A percentile compares a stretch with the other conserved stretches of the same genome.
These are phyloP conservation scores for Aleurites moluccanus DNA, from an alignment of 441 rosid species.

Conservation along the genomic window DNA sequence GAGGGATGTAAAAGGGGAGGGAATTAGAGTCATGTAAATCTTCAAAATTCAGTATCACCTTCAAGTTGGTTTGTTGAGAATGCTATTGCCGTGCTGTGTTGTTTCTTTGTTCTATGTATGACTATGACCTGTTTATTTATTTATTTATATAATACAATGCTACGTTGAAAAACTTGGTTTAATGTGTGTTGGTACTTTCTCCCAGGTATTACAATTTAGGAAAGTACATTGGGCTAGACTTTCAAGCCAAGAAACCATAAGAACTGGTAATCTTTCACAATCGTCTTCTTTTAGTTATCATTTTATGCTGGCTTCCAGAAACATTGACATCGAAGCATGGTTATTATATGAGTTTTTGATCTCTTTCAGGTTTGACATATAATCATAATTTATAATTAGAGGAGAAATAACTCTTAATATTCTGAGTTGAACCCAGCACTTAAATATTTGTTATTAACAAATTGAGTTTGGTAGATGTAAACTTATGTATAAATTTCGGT, in stretches of 20 bases:
- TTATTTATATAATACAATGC: no score
- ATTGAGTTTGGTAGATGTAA: background rate
- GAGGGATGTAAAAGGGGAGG: background rate
- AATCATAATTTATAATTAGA: background rate
- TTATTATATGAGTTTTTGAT: background rate
- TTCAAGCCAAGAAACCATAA: slow-evolving; percentile 22
- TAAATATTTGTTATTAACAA: background rate
- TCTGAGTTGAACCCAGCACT: background rate
- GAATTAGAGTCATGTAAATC: background rate
- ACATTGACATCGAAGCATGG: background rate
- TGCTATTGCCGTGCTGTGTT: background rate
- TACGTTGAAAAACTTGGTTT: background rate
- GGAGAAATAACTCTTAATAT: background rate
- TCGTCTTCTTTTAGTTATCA: background rate
- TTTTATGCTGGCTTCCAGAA: background rate
- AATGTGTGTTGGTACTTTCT: slow-evolving; percentile 8
- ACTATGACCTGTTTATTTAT: background rate
- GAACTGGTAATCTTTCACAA: slow-evolving; percentile 26
- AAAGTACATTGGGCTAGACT: slow-evolving; percentile 21
- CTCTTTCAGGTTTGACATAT: no score
- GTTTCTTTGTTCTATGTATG: background rate
- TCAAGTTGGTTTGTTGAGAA: background rate
- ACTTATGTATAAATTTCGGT: background rate
- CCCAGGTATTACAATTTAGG: slow-evolving; percentile 30
- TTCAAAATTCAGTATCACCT: slow-evolving; percentile 1